Conservation (phyloP, 192 early-diverging fungal species). For the Oehlia diaphana region DNA sequence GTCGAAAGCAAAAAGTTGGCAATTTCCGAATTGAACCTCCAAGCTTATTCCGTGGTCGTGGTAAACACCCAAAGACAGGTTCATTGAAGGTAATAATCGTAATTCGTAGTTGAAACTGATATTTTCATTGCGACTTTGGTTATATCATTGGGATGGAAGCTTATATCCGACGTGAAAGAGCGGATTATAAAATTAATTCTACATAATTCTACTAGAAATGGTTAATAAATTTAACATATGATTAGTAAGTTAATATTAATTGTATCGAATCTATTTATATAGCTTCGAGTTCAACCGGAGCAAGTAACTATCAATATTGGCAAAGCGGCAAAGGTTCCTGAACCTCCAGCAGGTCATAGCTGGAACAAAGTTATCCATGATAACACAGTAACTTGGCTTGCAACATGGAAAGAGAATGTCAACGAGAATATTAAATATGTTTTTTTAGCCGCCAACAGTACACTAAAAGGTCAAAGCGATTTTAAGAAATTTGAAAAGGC, state of each 20-base stretch:
- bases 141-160: too few species aligned
- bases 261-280: not conserved
- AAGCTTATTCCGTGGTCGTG: slow-evolving; percentile 94
- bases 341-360: slow-evolving; percentile 82
- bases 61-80: slow-evolving; percentile 94
- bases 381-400: slow-evolving; percentile 93
- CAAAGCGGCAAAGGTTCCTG: slow-evolving; percentile 71
- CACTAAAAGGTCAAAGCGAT: slow-evolving; percentile 96
- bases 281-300: slow-evolving; percentile 86
- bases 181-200: not conserved
- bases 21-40: slow-evolving; percentile 98
- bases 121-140: too few species aligned
- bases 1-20: slow-evolving; percentile 94
- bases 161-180: not conserved
- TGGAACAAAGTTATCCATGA: slow-evolving; percentile 90
- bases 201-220: too few species aligned
- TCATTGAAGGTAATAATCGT: slow-evolving; percentile 66
- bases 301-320: slow-evolving; percentile 94
- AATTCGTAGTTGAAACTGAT: not conserved
- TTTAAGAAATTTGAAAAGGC: slow-evolving; percentile 96
- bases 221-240: too few species aligned
- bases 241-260: not conserved
- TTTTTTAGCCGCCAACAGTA: slow-evolving; percentile 88
- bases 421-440: slow-evolving; percentile 94
- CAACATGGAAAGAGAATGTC: slow-evolving; percentile 98